Conservation (phyloP, 257 asterid genomes). For the Nicotiana tabacum region DNA sequence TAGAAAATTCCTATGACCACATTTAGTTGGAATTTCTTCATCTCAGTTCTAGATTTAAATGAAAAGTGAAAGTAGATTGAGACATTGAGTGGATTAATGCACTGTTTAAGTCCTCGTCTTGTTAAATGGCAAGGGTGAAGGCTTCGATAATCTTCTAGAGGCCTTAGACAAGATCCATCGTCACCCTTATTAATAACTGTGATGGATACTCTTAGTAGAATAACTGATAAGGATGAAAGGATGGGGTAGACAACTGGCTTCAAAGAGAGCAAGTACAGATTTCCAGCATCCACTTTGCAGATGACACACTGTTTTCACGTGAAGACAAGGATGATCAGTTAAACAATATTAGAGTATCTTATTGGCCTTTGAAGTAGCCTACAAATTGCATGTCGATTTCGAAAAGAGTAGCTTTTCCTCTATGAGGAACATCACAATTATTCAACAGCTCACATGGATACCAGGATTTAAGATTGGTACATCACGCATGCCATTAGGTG, state of each 20-base stretch:
- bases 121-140: not conserved
- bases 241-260: not conserved
- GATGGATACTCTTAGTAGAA: not conserved
- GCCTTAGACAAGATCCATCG: not conserved
- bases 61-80: not conserved
- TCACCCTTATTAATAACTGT: not conserved
- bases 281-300: constrained; percentile 7
- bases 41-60: not conserved
- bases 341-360: not conserved
- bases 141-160: not conserved
- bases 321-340: not conserved
- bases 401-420: not conserved
- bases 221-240: not conserved
- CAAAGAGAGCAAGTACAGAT: not conserved
- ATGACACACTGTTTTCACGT: not conserved
- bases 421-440: not conserved
- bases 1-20: not conserved
- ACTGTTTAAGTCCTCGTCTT: not conserved
- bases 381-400: not conserved
- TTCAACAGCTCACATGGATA: not conserved
- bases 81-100: not conserved
- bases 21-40: not conserved
- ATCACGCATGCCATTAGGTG: not conserved
- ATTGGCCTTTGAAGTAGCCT: not conserved
- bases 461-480: not conserved